Conservation (phyloP, 768 basidiomycete species). For the Mycena belliarum region DNA sequence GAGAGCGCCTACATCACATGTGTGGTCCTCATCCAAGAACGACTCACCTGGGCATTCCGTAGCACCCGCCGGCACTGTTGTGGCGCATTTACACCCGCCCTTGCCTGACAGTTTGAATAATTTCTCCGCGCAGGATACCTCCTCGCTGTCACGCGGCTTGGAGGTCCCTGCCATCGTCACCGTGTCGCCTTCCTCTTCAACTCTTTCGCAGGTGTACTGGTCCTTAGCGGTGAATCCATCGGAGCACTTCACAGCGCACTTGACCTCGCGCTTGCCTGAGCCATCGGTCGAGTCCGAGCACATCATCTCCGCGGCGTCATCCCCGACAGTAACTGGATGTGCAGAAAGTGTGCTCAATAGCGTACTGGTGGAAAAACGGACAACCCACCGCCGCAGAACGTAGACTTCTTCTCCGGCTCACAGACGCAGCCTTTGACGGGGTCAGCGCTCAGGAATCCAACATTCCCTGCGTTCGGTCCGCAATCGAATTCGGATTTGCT, state of each 20-base stretch:
- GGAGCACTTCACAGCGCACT: not conserved
- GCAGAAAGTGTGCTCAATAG: not conserved
- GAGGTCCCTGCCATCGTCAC: not conserved
- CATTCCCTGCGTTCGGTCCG: not conserved
- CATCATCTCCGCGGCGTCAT: conserved; percentile 1
- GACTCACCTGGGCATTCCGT: not conserved
- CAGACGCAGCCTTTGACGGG: not conserved
- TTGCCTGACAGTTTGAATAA: not conserved
- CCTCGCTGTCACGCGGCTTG: not conserved
- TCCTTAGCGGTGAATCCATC: not conserved
- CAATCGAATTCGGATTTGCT: not conserved
- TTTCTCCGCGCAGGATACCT: not conserved
- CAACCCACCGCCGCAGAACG: not conserved
- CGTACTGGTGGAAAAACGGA: not conserved
- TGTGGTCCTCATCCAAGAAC: too few relatives aligned
- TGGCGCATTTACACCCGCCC: not conserved
- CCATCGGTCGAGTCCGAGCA: not conserved
- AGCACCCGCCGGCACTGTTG: not conserved
- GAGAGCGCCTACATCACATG: not conserved
- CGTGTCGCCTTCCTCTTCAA: not conserved
- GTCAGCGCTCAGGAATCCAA: not conserved
- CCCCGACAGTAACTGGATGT: not conserved
- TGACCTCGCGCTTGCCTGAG: not conserved
- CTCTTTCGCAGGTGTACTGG: not conserved
- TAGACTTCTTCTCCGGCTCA: not conserved